Base-by-base conservation (phyloP, 306 rosid species). In the Hippophae tibetana region DNA sequence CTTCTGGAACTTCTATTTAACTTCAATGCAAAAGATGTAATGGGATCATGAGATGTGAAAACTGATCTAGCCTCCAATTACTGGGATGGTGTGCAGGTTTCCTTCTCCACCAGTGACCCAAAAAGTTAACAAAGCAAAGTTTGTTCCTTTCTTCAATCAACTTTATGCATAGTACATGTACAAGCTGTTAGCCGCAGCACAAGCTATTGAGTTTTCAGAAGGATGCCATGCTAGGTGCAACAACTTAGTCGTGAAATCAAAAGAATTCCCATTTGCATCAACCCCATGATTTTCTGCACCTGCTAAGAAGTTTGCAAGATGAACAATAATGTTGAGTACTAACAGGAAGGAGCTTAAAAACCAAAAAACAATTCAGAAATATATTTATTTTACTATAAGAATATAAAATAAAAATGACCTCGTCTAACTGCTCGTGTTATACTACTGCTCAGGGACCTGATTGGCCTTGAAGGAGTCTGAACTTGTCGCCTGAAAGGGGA, bases 201-300 rank as follows among this genome's bases (percentile, higher is more conserved):
- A 84, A 47, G 90, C 90, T 12, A 84, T 69, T 6, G 87, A 73
- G 64, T 84, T 81, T 58, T 81, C 87, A 6, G 84, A 65, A 23
- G 87, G 90, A 62, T 84, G 90, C 90, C 90, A 84, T 25, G 87
- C 90, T 54, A 84, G 78, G 67, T 78, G 90, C 38, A 84, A 84
- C 71, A 84, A 68, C 77, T 84, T 81, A 8, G 82, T 71, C 2
- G 87, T 42, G 69, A 78, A 84, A 78, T 81, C 90, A 31, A 81
- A 84, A 41, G 74, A 51, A 72, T 76, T 84, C 60, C 90, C 85
- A 38, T 81, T 84, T 14, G 78, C 53, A 46, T 84, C 90, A 7
- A 61, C 73, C 49, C 82, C 87, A 43, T 82, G 49, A 42, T 58
- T 76, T 38, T 84, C 87, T 12, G 63, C 74, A 54, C 87, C 90